Evolutionary conservation across 83 land plant species (phyloP).

Genomic region (Isoetes engelmannii): DNA sequence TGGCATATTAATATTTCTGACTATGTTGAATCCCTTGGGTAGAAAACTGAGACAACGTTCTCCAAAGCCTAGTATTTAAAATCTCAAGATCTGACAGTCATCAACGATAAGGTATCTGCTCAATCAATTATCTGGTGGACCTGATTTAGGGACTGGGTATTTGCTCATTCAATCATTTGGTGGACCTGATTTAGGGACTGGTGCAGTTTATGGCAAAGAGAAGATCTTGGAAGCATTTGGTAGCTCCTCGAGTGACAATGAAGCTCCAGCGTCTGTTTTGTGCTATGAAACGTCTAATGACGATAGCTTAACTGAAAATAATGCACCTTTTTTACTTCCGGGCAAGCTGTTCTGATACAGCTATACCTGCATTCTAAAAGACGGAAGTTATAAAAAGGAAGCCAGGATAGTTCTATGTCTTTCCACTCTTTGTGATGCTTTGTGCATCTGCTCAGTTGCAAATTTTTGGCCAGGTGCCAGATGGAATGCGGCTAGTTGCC

Average conservation of each 20-base stretch:
- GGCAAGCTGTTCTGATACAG: background rate
- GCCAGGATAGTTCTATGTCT: constrained; percentile 49
- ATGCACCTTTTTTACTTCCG: background rate
- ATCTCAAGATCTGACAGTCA: background rate
- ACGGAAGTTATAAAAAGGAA: background rate
- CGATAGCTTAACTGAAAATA: background rate
- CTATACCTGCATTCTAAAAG: background rate
- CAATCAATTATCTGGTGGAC: too few relatives aligned
- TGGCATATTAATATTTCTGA: constrained; percentile 84
- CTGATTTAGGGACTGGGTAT: too few relatives aligned
- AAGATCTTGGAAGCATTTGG: constrained; percentile 10
- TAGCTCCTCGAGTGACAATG: constrained; percentile 16
- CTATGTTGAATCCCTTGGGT: constrained; percentile 84
- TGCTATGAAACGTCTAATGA: constrained; percentile 60
- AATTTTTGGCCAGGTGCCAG: constrained; percentile 68
- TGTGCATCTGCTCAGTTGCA: constrained; percentile 79
- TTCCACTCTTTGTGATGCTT: constrained; percentile 91
- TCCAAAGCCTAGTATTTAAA: constrained; percentile 20
- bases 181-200: constrained; percentile 12
- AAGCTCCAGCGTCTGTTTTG: constrained; percentile 30
- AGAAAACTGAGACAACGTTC: constrained; percentile 58
- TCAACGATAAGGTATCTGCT: too few relatives aligned
- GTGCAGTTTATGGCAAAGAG: constrained; percentile 11
- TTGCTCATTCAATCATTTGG: constrained; percentile 8
- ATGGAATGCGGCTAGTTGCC: constrained; percentile 77